phyloP scores from a whole-genome alignment of 2,329 filamentous ascomycete genomes.

The Colletotrichum tofieldiae region DNA sequence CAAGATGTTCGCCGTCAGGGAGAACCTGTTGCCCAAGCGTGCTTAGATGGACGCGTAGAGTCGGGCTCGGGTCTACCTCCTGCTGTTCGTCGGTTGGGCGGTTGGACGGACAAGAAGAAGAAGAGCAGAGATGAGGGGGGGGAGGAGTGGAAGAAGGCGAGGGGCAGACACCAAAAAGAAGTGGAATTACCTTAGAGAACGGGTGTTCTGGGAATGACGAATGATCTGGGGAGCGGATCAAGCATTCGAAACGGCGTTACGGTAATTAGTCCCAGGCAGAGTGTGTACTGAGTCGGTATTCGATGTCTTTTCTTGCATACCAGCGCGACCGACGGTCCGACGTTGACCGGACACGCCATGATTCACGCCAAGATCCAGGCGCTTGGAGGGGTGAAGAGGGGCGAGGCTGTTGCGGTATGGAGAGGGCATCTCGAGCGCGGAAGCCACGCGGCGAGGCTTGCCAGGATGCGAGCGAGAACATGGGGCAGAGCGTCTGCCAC shows the following conservation, averaged over 20 bases:
- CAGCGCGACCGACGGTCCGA: conserved; percentile 16
- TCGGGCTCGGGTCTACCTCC: conserved; percentile 9
- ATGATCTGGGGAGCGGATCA: conserved; percentile 45
- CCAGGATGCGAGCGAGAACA: neutral
- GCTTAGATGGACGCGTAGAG: conserved; percentile 25
- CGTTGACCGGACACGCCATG: conserved; percentile 6
- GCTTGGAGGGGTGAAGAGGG: neutral
- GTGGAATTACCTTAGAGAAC: conserved; percentile 40
- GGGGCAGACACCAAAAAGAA: conserved; percentile 26
- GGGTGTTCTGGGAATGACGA: conserved; percentile 43
- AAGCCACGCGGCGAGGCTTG: neutral
- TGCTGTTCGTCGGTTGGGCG: neutral
- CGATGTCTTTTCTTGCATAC: conserved; percentile 43
- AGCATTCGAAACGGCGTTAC: conserved; percentile 46
- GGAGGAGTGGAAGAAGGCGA: conserved; percentile 1
- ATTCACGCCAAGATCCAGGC: neutral
- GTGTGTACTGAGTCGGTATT: conserved; percentile 43
- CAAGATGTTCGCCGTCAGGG: conserved; percentile 98
- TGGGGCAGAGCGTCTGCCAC: neutral
- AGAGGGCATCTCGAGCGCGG: conserved; percentile 10
- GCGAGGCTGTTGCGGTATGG: conserved; percentile 4
- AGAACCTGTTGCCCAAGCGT: conserved; percentile 74
- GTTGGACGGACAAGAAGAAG: conserved; percentile 15
- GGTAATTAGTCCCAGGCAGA: conserved; percentile 44
- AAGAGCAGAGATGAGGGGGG: neutral